Evolutionary conservation across 1,139 yeast species (phyloP), one percentile per base, ranked within the genome.

Genomic region (Candida sp.): DNA sequence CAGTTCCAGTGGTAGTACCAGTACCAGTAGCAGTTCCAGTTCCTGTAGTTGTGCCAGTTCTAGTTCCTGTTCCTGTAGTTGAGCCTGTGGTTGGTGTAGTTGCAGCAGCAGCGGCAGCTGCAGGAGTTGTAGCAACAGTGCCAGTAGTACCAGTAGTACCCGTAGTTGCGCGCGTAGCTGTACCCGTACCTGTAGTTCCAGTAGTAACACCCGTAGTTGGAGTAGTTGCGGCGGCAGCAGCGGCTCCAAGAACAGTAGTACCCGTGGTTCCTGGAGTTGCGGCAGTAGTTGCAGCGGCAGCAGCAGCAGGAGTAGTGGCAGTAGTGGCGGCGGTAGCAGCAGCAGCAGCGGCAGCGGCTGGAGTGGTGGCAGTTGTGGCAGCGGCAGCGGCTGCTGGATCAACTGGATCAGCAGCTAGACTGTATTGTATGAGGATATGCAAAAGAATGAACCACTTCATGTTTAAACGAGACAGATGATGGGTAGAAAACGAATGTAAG

Each of bases 301-400:
- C 49, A 1, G 44, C 48, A 9, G 52, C 39, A 44, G 55, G 52
- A 30, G 51, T 44, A 28, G 44, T 58, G 23, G 59, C 52, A 39
- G 56, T 51, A 25, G 58, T 51, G 25, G 46, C 51, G 7, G n/a
- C n/a, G n/a, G n/a, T n/a, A n/a, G n/a, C n/a, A n/a, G 42, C 48
- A n/a, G 52, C 42, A 27, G 44, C 41, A n/a, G 52, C 45, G 22
- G 35, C 45, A 7, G 58, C 48, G 31, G 58, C 49, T 27, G 55
- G 52, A 27, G 51, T 43, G 27, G 44, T 58, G 22, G 59, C 52
- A 42, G 56, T 50, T 23, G 58, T 51, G 30, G 58, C 49, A 12
- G 57, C 50, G 5, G n/a, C n/a, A n/a, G 56, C 50, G 22, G 60
- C 51, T 7, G 62, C 53, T 41, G 59, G 49, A 26, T 56, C 52